phyloP scores from a whole-genome alignment of 2,329 filamentous ascomycete species.

The Colletotrichum liriopes region DNA sequence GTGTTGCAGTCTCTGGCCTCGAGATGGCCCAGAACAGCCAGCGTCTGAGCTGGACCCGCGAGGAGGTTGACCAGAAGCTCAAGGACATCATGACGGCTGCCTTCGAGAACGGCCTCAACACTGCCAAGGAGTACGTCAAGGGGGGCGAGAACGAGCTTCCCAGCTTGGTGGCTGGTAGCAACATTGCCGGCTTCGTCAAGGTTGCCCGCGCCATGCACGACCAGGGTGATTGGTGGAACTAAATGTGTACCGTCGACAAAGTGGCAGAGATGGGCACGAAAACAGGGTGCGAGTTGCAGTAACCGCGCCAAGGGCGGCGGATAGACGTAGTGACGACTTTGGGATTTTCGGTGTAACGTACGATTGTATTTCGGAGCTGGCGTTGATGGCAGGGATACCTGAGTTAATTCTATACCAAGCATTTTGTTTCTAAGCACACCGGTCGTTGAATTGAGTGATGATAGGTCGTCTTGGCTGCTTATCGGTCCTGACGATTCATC shows the following conservation, averaged over 20 bases:
- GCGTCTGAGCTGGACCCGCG: conserved; percentile 86
- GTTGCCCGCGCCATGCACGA: conserved; percentile 95
- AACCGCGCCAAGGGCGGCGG: conserved; percentile 13
- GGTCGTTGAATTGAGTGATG: background rate
- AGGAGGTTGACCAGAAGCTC: conserved; percentile 93
- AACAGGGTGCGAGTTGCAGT: conserved; percentile 8
- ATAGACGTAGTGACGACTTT: conserved; percentile 28
- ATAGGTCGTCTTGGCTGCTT: background rate
- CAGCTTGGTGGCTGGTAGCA: conserved; percentile 91
- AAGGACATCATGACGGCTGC: conserved; percentile 95
- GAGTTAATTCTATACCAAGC: conserved; percentile 38
- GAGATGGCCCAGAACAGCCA: conserved; percentile 99
- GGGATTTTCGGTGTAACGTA: conserved; percentile 28
- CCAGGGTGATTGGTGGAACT: conserved; percentile 92
- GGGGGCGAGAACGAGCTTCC: conserved; percentile 87
- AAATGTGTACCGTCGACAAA: conserved; percentile 7
- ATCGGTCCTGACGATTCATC: background rate
- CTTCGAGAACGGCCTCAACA: conserved; percentile 91
- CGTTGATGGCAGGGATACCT: conserved; percentile 41
- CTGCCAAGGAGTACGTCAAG: conserved; percentile 89
- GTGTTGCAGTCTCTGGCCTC: conserved; percentile 95
- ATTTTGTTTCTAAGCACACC: conserved; percentile 10
- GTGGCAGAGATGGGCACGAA: conserved; percentile 2
- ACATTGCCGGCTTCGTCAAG: conserved; percentile 98
- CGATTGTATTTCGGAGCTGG: conserved; percentile 40